phyloP scores from a whole-genome alignment of 371 early-diverging fungal species.

The Actinomucor elegans region DNA sequence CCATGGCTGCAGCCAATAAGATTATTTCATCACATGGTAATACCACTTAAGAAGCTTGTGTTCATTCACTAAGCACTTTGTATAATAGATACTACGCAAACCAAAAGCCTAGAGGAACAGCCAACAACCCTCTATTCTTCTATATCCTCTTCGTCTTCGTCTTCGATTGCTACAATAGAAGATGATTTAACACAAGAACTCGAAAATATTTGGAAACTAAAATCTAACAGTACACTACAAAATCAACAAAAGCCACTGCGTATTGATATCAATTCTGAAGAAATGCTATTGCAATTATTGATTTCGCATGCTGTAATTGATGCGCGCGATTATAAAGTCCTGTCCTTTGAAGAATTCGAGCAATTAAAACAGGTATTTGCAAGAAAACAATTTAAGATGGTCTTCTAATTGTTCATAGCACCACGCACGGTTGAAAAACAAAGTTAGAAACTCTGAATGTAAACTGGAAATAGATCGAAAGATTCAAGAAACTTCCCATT shows the following conservation, averaged over 20 bases:
- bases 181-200: conserved; percentile 32
- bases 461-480: conserved; percentile 64
- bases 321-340: conserved; percentile 54
- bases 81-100: not conserved
- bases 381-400: not conserved
- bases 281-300: conserved; percentile 55
- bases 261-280: conserved; percentile 42
- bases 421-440: conserved; percentile 21
- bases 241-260: not conserved
- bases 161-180: conserved; percentile 14
- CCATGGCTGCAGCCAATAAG: not conserved
- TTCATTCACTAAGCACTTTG: not conserved
- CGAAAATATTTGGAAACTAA: conserved; percentile 34
- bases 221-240: conserved; percentile 1
- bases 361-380: conserved; percentile 48
- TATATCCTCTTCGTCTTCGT: conserved; percentile 18
- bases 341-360: conserved; percentile 57
- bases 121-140: conserved; percentile 9
- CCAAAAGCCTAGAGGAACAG: conserved; percentile 7
- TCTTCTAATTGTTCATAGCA: conserved; percentile 16
- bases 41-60: not conserved
- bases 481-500: conserved; percentile 68
- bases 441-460: conserved; percentile 6
- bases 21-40: conserved; percentile 21
- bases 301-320: conserved; percentile 66